Percentiles rank a stretch among this genome's conserved stretches.
Evolutionary conservation across 129 eudicot genomes (phyloP).

Genomic region (Gnaphalium uliginosum): DNA sequence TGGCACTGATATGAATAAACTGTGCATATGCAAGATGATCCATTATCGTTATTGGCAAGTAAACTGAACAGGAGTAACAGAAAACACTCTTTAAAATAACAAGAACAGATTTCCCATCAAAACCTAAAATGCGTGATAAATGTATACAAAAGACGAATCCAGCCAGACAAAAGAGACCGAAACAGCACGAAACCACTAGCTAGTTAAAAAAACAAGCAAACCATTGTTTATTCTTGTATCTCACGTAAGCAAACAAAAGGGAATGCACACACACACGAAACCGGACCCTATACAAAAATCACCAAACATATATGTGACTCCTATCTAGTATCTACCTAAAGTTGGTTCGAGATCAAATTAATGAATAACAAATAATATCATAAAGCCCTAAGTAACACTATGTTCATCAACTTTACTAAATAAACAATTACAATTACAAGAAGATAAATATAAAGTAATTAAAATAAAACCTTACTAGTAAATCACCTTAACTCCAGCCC

Average conservation of each 20-base stretch:
- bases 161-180: background rate
- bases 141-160: background rate
- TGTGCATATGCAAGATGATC: conserved; percentile 16
- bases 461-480: conserved; percentile 18
- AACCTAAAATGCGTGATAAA: conserved; percentile 9
- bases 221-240: background rate
- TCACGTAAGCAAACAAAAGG: background rate
- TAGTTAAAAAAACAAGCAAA: background rate
- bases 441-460: too few species aligned
- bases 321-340: conserved; percentile 10
- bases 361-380: background rate
- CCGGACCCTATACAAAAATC: background rate
- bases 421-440: background rate
- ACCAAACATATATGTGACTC: background rate
- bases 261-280: background rate
- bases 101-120: background rate
- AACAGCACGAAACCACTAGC: conserved; percentile 4
- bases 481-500: conserved; percentile 94
- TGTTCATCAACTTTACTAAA: conserved; percentile 5
- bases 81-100: background rate
- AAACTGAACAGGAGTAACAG: background rate
- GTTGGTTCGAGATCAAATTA: background rate
- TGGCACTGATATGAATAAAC: background rate
- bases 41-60: conserved; percentile 17
- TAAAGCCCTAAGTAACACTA: conserved; percentile 12